Percentiles rank a stretch among this genome's conserved stretches.
Conservation (phyloP, 106 monocot genomes). For the Acorus calamus region DNA sequence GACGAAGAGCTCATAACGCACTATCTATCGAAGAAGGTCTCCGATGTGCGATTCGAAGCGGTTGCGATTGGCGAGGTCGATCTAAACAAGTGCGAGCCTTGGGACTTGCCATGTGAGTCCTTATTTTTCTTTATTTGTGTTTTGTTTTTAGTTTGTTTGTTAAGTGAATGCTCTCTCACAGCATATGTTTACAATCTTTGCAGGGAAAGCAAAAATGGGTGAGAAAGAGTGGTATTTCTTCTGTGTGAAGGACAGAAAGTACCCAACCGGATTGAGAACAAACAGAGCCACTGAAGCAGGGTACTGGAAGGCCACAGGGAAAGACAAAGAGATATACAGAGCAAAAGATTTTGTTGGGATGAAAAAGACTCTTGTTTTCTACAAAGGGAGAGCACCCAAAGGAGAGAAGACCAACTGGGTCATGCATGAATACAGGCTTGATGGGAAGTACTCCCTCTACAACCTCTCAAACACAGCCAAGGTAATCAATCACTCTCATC, state of each 20-base stretch:
- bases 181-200: no score
- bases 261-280: constrained; percentile 69
- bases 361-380: constrained; percentile 93
- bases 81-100: constrained; percentile 50
- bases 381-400: constrained; percentile 61
- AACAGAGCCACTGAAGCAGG: constrained; percentile 64
- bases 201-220: no score
- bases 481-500: constrained; percentile 6
- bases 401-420: constrained; percentile 66
- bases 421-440: constrained; percentile 70
- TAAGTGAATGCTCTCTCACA: no score
- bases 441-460: constrained; percentile 32
- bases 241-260: constrained; percentile 32
- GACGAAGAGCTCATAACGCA: neutral
- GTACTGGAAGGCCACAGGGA: constrained; percentile 90
- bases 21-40: constrained; percentile 37
- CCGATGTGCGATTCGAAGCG: constrained; percentile 22
- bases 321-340: constrained; percentile 55
- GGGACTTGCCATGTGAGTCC: constrained; percentile 26
- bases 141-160: no score
- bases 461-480: constrained; percentile 19
- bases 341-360: constrained; percentile 39
- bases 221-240: no score
- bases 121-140: no score
- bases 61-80: constrained; percentile 36